Base-by-base conservation (phyloP, 306 rosid species). In the Fragaria ananassa region DNA sequence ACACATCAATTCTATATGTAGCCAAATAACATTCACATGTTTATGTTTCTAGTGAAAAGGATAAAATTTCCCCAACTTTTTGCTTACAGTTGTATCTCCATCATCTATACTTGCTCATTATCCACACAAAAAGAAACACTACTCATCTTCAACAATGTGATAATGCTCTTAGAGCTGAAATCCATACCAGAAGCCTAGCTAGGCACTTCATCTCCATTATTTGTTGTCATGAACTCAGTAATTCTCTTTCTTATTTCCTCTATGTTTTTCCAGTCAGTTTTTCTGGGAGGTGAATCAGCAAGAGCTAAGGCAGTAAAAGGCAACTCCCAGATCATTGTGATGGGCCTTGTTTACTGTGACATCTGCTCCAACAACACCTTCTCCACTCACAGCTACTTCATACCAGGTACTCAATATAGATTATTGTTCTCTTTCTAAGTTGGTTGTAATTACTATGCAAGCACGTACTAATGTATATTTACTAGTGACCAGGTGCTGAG, bases 321-420 rank as follows among this genome's bases (percentile, higher is more conserved):
- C 51, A 85, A 76, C 81, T 85, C 97, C 41, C 93, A 92, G 73
- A 94, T 94, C 74, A 84, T 92, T 75, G 97, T 94, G 0, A 94
- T 92, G 98, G 98, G 98, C 46, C 89, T 92, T 80, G 98, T 94
- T 78, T 94, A 91, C 46, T 94, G 98, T 76, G 98, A 92, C 81
- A 91, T 72, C 83, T 94, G 98, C 93, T 90, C 89, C 86, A 94
- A 89, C 87, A 92, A 92, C 82, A 90, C 81, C 87, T 95, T 95
- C 83, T 84, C 98, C 76, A 83, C 79, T 64, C 86, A 95, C 83
- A 95, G 97, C 83, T 95, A 92, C 87, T 95, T 90, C 82, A 42
- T 95, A 83, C 76, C 89, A 80, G 93, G 96, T 95, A 50, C 4
- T 4, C 5, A 65, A 10, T 0, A 37, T 65, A 17, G 15, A 65